Conservation (phyloP, 768 basidiomycete genomes). For the Suillus luteus region DNA sequence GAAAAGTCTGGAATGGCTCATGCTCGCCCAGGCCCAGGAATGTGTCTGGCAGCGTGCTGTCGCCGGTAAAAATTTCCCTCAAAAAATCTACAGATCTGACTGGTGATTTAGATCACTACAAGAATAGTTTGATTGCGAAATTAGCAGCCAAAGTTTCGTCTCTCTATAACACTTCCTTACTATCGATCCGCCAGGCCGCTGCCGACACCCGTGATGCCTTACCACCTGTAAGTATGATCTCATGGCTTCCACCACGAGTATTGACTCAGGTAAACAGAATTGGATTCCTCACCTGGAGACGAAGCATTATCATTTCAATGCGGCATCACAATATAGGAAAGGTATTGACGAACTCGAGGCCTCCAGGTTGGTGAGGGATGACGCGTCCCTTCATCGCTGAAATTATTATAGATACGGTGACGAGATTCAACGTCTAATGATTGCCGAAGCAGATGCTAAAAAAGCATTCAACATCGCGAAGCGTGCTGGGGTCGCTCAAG, state of each 20-base stretch:
- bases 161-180: slow-evolving; percentile 58
- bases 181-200: slow-evolving; percentile 44
- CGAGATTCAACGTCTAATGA: slow-evolving; percentile 76
- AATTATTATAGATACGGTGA: slow-evolving; percentile 71
- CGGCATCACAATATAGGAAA: slow-evolving; percentile 87
- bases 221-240: slow-evolving; percentile 49
- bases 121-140: slow-evolving; percentile 82
- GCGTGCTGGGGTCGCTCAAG: slow-evolving; percentile 57
- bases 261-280: slow-evolving; percentile 40
- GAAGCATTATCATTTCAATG: slow-evolving; percentile 83
- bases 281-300: slow-evolving; percentile 83
- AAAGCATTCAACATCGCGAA: slow-evolving; percentile 69
- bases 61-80: slow-evolving; percentile 51
- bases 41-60: slow-evolving; percentile 95
- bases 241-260: background rate
- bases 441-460: slow-evolving; percentile 69
- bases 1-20: slow-evolving; percentile 66
- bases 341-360: slow-evolving; percentile 85
- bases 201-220: slow-evolving; percentile 49
- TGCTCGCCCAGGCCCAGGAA: slow-evolving; percentile 95
- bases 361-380: slow-evolving; percentile 50
- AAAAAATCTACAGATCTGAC: background rate
- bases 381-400: background rate
- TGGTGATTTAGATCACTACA: slow-evolving; percentile 55
- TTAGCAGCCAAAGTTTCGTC: slow-evolving; percentile 75